Evolutionary conservation across 192 early-diverging fungal species (phyloP).

Genomic region (Backusella circina): DNA sequence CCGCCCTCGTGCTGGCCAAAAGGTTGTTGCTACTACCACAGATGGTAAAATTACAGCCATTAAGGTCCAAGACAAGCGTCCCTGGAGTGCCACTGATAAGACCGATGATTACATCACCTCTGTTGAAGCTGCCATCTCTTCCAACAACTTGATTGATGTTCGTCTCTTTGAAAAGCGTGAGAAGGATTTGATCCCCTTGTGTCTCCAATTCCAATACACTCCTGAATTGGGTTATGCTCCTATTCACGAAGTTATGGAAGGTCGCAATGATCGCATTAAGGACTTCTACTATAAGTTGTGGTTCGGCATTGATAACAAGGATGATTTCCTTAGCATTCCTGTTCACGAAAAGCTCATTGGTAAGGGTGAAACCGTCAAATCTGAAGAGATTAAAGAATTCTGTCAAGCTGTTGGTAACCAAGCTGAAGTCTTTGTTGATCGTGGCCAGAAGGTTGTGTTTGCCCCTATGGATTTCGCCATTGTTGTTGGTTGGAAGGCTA

Average conservation of each 20-base stretch:
- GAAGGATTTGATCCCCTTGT: conserved; percentile 64
- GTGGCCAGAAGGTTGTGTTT: conserved; percentile 64
- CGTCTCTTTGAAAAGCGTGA: conserved; percentile 66
- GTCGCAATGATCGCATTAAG: conserved; percentile 80
- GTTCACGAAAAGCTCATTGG: conserved; percentile 65
- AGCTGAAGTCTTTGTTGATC: conserved; percentile 62
- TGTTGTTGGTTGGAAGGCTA: conserved; percentile 86
- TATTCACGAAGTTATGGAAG: conserved; percentile 87
- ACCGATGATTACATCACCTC: conserved; percentile 43
- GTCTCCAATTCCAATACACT: conserved; percentile 79
- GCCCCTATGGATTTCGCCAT: conserved; percentile 96
- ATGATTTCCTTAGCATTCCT: conserved; percentile 51
- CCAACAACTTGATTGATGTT: conserved; percentile 52
- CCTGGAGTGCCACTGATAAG: conserved; percentile 52
- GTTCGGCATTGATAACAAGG: conserved; percentile 55
- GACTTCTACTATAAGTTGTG: conserved; percentile 84
- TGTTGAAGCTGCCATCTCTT: conserved; percentile 43
- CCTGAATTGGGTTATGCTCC: conserved; percentile 74
- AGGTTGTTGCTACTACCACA: conserved; percentile 37
- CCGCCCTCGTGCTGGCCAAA: conserved; percentile 58
- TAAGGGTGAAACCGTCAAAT: conserved; percentile 55
- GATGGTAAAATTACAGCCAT: conserved; percentile 40
- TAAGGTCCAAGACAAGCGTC: conserved; percentile 49
- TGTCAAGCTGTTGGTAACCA: conserved; percentile 75
- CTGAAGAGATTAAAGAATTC: conserved; percentile 69